These are phyloP conservation scores for Mycena pura DNA, from an alignment of 768 basidiomycete species.

Conservation along the genomic window DNA sequence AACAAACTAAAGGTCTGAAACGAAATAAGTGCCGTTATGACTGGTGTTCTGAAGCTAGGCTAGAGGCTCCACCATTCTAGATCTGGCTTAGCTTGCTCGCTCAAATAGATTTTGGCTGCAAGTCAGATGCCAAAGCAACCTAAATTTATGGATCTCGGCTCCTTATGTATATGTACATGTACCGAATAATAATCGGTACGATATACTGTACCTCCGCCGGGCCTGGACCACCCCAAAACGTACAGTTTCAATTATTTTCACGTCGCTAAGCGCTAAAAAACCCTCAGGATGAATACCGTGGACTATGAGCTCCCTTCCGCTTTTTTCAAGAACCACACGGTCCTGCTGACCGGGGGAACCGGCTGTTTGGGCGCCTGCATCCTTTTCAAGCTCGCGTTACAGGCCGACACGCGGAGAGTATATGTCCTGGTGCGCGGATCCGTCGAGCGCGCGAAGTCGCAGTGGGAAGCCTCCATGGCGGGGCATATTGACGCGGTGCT, in stretches of 20 bases:
- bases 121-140: neutral
- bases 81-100: neutral
- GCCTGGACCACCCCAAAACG: too few species aligned
- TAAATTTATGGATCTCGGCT: neutral
- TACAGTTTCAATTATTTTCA: neutral
- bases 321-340: neutral
- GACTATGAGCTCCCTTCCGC: too few species aligned
- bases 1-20: too few species aligned
- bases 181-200: neutral
- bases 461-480: neutral
- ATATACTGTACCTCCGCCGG: neutral
- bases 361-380: neutral
- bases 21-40: too few species aligned
- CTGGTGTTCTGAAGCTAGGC: too few species aligned
- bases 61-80: too few species aligned
- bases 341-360: conserved; percentile 1
- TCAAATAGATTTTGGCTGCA: neutral
- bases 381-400: neutral
- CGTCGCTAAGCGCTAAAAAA: neutral
- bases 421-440: conserved; percentile 7
- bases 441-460: neutral
- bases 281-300: neutral
- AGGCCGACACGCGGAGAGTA: neutral
- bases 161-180: neutral
- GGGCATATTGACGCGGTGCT: neutral